Evolutionary conservation across 805 yeast genomes (phyloP).

Genomic region (Metschnikowia chrysomelidarum): DNA sequence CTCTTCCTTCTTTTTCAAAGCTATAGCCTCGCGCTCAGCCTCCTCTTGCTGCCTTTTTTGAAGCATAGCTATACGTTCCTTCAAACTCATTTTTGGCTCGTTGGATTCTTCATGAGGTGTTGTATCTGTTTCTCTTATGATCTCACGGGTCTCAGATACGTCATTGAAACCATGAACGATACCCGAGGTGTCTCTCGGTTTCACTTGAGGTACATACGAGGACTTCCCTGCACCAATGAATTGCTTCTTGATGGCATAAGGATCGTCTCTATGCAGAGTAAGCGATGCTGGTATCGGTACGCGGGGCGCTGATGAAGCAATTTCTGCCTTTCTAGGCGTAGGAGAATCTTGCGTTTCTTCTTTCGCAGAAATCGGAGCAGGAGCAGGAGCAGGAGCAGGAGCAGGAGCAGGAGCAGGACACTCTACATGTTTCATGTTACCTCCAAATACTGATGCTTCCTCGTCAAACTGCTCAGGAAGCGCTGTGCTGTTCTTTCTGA

Average conservation of each 20-base stretch:
- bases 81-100: constrained; percentile 75
- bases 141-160: constrained; percentile 18
- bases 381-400: neutral
- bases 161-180: constrained; percentile 32
- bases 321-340: neutral
- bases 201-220: constrained; percentile 52
- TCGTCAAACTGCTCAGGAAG: constrained; percentile 7
- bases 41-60: constrained; percentile 82
- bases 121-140: constrained; percentile 14
- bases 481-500: constrained; percentile 5
- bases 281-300: constrained; percentile 22
- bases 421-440: constrained; percentile 7
- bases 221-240: constrained; percentile 57
- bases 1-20: constrained; percentile 50
- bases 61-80: constrained; percentile 80
- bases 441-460: constrained; percentile 6
- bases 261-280: constrained; percentile 38
- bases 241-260: constrained; percentile 52
- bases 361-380: neutral
- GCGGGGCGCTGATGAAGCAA: constrained; percentile 6
- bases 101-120: constrained; percentile 37
- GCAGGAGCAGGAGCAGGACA: neutral
- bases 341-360: constrained; percentile 3
- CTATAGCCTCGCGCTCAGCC: constrained; percentile 66
- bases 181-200: constrained; percentile 38